Conservation (phyloP, 2,329 filamentous ascomycete genomes). For the Trichoderma sp. region DNA sequence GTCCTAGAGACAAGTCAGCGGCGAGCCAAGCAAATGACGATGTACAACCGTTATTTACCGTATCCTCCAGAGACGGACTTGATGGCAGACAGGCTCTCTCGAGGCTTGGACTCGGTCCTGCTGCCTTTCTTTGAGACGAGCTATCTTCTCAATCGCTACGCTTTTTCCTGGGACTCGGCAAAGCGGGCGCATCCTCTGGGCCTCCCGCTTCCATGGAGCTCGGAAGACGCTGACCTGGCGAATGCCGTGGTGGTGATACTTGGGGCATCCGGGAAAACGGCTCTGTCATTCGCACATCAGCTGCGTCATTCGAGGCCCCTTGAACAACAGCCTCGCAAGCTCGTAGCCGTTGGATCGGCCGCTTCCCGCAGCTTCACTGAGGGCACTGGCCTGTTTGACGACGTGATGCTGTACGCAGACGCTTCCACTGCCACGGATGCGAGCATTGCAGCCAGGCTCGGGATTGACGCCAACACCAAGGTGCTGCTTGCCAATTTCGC, state of each 20-base stretch:
- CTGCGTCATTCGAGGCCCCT: conserved; percentile 4
- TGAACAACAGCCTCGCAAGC: neutral
- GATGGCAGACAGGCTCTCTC: neutral
- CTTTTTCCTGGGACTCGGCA: conserved; percentile 2
- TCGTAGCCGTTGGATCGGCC: conserved; percentile 6
- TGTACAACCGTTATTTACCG: conserved; percentile 9
- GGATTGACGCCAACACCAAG: conserved; percentile 8
- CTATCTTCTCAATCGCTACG: conserved; percentile 3
- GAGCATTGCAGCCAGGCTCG: neutral
- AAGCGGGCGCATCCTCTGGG: neutral
- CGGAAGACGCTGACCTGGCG: neutral
- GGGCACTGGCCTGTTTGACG: conserved; percentile 1
- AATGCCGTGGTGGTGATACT: conserved; percentile 6
- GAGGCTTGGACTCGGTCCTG: neutral
- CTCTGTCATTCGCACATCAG: neutral
- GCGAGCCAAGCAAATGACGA: conserved; percentile 8
- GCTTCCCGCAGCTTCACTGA: neutral
- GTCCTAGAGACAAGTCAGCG: conserved; percentile 4
- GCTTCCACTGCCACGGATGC: neutral
- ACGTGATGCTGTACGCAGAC: conserved; percentile 2
- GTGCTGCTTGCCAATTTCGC: conserved; percentile 8
- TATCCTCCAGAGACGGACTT: neutral
- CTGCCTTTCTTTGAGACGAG: neutral
- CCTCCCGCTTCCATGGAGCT: neutral
- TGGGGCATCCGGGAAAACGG: conserved; percentile 15